These are phyloP conservation scores for Sporothrix pseudoabietina DNA, from an alignment of 2,329 filamentous ascomycete species.

Conservation along the genomic window DNA sequence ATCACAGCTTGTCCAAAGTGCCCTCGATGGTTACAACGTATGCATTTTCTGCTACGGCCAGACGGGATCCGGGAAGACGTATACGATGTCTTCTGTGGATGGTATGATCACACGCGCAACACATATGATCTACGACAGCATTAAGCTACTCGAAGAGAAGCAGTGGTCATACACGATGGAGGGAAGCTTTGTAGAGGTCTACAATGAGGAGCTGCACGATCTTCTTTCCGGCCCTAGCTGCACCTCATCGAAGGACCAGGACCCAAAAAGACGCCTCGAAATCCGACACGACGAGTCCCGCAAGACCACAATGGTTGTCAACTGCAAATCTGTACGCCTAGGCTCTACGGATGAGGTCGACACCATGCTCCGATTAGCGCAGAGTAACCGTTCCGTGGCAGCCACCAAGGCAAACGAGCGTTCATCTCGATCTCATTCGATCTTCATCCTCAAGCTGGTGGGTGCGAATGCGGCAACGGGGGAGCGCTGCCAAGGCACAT, in stretches of 20 bases:
- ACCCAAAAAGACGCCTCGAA: constrained; percentile 81
- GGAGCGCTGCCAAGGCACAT: constrained; percentile 85
- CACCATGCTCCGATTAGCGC: constrained; percentile 75
- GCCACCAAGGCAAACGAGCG: constrained; percentile 97
- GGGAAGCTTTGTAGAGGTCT: constrained; percentile 94
- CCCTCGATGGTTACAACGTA: constrained; percentile 95
- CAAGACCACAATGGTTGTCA: constrained; percentile 79
- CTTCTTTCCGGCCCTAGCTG: constrained; percentile 60
- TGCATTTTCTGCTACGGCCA: constrained; percentile 99
- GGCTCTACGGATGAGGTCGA: constrained; percentile 81
- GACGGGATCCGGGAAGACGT: constrained; percentile 94
- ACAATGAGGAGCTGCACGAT: constrained; percentile 96
- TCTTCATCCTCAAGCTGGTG: constrained; percentile 84
- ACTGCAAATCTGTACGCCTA: constrained; percentile 74
- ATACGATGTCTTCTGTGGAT: constrained; percentile 87
- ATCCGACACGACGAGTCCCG: constrained; percentile 83
- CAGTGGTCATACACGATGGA: constrained; percentile 95
- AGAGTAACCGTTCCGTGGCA: constrained; percentile 85
- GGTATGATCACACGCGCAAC: constrained; percentile 96
- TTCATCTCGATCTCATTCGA: constrained; percentile 90
- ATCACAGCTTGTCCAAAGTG: constrained; percentile 93
- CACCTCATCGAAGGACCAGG: constrained; percentile 56
- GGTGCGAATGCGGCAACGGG: constrained; percentile 73
- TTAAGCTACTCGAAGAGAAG: constrained; percentile 80
- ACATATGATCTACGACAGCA: constrained; percentile 88